phyloP scores from a whole-genome alignment of 2,329 filamentous ascomycete species.

The Cercospora brassicicola region DNA sequence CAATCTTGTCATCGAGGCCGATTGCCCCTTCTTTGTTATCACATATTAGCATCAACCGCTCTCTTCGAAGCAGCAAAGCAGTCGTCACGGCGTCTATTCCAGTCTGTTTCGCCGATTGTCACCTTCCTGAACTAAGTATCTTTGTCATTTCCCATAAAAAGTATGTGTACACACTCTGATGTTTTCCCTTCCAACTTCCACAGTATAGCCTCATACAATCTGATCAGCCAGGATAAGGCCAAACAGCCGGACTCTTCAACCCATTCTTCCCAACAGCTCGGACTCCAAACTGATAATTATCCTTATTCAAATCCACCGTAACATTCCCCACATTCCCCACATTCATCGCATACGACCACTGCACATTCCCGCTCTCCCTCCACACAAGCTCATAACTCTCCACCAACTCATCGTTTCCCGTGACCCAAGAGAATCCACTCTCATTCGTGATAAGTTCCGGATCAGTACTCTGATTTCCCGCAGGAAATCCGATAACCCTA shows the following conservation, averaged over 20 bases:
- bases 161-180: no score
- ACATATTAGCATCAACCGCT: no score
- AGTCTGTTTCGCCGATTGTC: no score
- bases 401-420: slow-evolving; percentile 44
- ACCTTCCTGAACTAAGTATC: no score
- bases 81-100: no score
- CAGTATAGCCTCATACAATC: not conserved
- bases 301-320: slow-evolving; percentile 55
- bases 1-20: no score
- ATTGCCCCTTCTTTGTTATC: no score
- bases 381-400: slow-evolving; percentile 58
- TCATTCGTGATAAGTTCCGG: slow-evolving; percentile 44
- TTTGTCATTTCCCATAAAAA: no score
- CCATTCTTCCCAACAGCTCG: slow-evolving; percentile 54
- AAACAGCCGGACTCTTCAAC: slow-evolving; percentile 53
- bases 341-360: slow-evolving; percentile 40
- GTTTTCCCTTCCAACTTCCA: no score
- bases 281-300: slow-evolving; percentile 60
- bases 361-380: slow-evolving; percentile 52
- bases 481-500: slow-evolving; percentile 31
- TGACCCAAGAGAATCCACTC: slow-evolving; percentile 52
- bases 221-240: slow-evolving; percentile 41
- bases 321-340: slow-evolving; percentile 52
- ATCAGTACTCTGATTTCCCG: slow-evolving; percentile 27
- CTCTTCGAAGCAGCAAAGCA: no score